Conservation (phyloP, 805 yeast genomes). For the Barnettozyma siamensis region DNA sequence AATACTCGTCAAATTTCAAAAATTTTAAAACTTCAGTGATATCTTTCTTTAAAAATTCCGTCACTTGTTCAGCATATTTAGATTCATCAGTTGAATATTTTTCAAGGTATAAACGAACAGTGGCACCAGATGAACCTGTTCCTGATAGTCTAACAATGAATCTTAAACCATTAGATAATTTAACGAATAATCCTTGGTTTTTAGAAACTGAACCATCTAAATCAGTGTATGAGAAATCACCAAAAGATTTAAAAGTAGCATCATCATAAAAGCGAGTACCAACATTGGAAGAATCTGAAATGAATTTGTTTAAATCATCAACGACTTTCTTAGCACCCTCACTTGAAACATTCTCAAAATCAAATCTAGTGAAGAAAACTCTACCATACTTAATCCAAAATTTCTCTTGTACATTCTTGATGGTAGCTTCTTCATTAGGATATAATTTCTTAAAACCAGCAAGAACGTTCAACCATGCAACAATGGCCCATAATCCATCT, state of each 20-base stretch:
- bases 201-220: slow-evolving; percentile 85
- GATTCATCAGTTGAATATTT: slow-evolving; percentile 61
- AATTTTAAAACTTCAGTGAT: slow-evolving; percentile 59
- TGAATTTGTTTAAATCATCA: slow-evolving; percentile 39
- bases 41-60: slow-evolving; percentile 60
- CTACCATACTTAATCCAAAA: slow-evolving; percentile 95
- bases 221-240: slow-evolving; percentile 88
- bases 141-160: slow-evolving; percentile 90
- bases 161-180: slow-evolving; percentile 75
- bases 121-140: slow-evolving; percentile 97
- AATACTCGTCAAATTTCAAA: slow-evolving; percentile 62
- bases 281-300: slow-evolving; percentile 30
- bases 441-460: slow-evolving; percentile 70
- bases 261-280: slow-evolving; percentile 47
- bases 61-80: slow-evolving; percentile 47
- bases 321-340: slow-evolving; percentile 74
- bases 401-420: slow-evolving; percentile 69
- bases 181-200: slow-evolving; percentile 86
- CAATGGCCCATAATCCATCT: slow-evolving; percentile 96
- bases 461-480: slow-evolving; percentile 94
- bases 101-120: slow-evolving; percentile 88
- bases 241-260: slow-evolving; percentile 65
- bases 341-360: slow-evolving; percentile 75
- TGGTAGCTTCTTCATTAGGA: slow-evolving; percentile 55
- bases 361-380: slow-evolving; percentile 95